A percentile compares a stretch with the other conserved stretches of the same genome.
Conservation (phyloP, 495 filamentous ascomycete genomes). For the Trichoderma gamsii region DNA sequence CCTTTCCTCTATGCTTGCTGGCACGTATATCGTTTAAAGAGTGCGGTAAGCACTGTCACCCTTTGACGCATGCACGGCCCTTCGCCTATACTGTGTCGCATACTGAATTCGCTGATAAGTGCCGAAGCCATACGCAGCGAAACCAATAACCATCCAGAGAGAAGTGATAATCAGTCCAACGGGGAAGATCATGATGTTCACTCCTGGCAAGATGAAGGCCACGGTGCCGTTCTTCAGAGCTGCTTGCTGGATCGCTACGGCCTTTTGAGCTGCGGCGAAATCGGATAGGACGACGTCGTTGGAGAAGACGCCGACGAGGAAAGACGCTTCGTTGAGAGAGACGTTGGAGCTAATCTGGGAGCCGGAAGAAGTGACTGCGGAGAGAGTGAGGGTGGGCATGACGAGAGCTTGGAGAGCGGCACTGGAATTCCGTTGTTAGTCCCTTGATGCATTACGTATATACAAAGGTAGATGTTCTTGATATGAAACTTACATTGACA, state of each 20-base stretch:
- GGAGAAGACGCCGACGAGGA: conserved; percentile 63
- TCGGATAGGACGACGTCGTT: conserved; percentile 39
- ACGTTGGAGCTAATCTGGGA: conserved; percentile 51
- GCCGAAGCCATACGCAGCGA: conserved; percentile 54
- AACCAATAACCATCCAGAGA: conserved; percentile 52
- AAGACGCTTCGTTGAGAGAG: conserved; percentile 58
- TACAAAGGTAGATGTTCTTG: background rate
- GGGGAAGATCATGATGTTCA: conserved; percentile 60
- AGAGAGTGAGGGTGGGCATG: conserved; percentile 56
- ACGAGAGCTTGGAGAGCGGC: conserved; percentile 52
- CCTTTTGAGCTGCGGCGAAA: conserved; percentile 35
- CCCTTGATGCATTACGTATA: conserved; percentile 9
- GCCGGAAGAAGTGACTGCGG: conserved; percentile 40
- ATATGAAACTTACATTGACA: conserved; percentile 34
- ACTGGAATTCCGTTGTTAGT: conserved; percentile 27
- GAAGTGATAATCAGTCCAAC: conserved; percentile 60
- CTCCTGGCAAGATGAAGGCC: conserved; percentile 62
- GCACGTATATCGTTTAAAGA: background rate
- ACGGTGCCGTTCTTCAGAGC: conserved; percentile 34
- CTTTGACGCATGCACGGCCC: background rate
- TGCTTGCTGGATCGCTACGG: conserved; percentile 30
- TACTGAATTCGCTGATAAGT: conserved; percentile 58
- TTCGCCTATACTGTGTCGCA: conserved; percentile 51
- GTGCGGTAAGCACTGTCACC: background rate
- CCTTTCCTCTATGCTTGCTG: background rate